Evolutionary conservation across 2,329 filamentous ascomycete species (phyloP).

Genomic region (Cladosporium oxysporum): DNA sequence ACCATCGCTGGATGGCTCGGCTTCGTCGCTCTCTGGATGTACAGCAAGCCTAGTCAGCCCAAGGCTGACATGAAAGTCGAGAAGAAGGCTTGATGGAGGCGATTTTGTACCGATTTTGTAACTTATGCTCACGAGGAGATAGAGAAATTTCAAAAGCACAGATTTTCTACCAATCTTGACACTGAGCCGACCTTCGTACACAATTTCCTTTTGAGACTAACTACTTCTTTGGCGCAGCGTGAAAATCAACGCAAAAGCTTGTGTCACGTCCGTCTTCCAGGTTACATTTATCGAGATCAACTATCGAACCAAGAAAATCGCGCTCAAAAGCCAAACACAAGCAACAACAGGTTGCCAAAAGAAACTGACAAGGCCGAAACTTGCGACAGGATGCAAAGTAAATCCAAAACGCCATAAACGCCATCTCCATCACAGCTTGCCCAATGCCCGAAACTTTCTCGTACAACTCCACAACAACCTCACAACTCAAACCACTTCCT

Average conservation of each 20-base stretch:
- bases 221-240: not conserved
- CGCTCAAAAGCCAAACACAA: not conserved
- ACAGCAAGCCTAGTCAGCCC: slow-evolving; percentile 59
- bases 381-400: not conserved
- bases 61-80: slow-evolving; percentile 29
- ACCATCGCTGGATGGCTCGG: slow-evolving; percentile 81
- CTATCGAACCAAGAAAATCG: not conserved
- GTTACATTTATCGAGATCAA: not conserved
- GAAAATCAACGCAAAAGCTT: too few relatives aligned
- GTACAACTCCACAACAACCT: not conserved
- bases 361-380: too few relatives aligned
- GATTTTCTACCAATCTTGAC: not conserved
- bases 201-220: not conserved
- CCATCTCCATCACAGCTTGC: not conserved
- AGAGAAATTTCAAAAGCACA: slow-evolving; percentile 8
- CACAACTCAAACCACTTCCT: not conserved
- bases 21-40: slow-evolving; percentile 90
- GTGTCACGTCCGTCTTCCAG: not conserved
- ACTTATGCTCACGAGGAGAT: slow-evolving; percentile 9
- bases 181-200: too few relatives aligned
- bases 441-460: too few relatives aligned
- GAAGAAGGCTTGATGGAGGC: slow-evolving; percentile 9
- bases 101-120: slow-evolving; percentile 3
- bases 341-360: not conserved
- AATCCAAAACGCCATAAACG: not conserved